Percentiles rank a stretch among this genome's conserved stretches.
phyloP scores from a whole-genome alignment of 2,329 filamentous ascomycete genomes.

The Anthostomella pinea region DNA sequence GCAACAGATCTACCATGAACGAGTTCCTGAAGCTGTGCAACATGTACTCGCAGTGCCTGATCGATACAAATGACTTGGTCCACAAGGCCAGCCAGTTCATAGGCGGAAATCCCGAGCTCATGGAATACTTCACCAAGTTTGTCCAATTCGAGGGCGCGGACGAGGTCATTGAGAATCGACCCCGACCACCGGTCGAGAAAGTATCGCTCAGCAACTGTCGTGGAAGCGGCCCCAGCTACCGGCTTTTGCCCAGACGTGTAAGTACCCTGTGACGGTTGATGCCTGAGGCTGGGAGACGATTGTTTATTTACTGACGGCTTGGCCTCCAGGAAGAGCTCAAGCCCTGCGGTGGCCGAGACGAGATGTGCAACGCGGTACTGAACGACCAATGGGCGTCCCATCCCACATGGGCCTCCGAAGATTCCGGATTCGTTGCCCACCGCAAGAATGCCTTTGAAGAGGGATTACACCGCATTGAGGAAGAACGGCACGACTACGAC shows the following conservation, averaged over 20 bases:
- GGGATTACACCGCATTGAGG: conserved; percentile 90
- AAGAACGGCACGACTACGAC: conserved; percentile 97
- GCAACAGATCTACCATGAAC: conserved; percentile 87
- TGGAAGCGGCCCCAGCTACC: conserved; percentile 92
- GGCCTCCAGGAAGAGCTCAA: conserved; percentile 70
- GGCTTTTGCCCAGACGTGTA: conserved; percentile 79
- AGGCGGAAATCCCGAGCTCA: conserved; percentile 82
- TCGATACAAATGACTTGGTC: conserved; percentile 79
- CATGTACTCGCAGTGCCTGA: conserved; percentile 87
- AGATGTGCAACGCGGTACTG: conserved; percentile 87
- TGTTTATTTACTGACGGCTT: conserved; percentile 1
- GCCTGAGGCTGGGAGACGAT: too few relatives aligned
- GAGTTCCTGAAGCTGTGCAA: conserved; percentile 98
- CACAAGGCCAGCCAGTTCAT: conserved; percentile 84
- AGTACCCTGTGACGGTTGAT: too few relatives aligned
- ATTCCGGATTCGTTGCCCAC: conserved; percentile 95
- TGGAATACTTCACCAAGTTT: conserved; percentile 83
- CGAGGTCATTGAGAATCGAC: conserved; percentile 73
- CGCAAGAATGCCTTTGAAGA: conserved; percentile 96
- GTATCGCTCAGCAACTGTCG: conserved; percentile 95
- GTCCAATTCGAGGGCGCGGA: conserved; percentile 75
- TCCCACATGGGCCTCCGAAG: conserved; percentile 97
- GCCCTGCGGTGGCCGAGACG: conserved; percentile 88
- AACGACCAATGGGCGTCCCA: conserved; percentile 99
- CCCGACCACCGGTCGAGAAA: conserved; percentile 71